These are phyloP conservation scores for Aureobasidium subglaciale DNA, from an alignment of 2,329 filamentous ascomycete genomes.

Conservation along the genomic window DNA sequence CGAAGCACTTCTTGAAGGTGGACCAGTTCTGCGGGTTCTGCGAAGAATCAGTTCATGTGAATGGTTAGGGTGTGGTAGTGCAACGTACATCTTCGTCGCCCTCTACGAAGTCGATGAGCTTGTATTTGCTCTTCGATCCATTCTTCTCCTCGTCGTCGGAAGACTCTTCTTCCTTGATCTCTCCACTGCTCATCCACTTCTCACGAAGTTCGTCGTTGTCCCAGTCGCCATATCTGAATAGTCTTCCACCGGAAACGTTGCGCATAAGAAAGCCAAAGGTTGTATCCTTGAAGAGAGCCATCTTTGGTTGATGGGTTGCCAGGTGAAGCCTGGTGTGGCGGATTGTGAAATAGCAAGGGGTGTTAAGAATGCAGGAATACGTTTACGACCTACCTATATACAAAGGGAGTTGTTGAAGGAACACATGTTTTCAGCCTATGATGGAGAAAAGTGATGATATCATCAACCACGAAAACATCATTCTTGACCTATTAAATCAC, in stretches of 20 bases:
- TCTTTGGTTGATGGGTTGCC: not conserved
- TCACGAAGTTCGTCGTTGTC: slow-evolving; percentile 9
- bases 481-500: not conserved
- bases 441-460: not conserved
- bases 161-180: not conserved
- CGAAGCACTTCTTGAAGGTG: slow-evolving; percentile 34
- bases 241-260: slow-evolving; percentile 12
- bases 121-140: slow-evolving; percentile 9
- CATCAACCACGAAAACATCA: not conserved
- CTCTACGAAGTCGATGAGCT: slow-evolving; percentile 14
- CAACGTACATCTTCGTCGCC: slow-evolving; percentile 20
- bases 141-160: slow-evolving; percentile 12
- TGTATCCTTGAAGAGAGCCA: slow-evolving; percentile 15
- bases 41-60: not conserved
- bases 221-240: slow-evolving; percentile 12
- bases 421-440: not conserved
- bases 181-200: slow-evolving; percentile 1
- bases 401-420: not conserved
- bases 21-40: slow-evolving; percentile 35
- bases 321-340: not conserved
- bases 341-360: not conserved
- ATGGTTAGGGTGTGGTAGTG: too few species aligned
- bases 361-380: not conserved
- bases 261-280: slow-evolving; percentile 14
- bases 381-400: slow-evolving; percentile 2